Conservation (phyloP, 805 yeast species). For the Ogataea trehaloabstinens region DNA sequence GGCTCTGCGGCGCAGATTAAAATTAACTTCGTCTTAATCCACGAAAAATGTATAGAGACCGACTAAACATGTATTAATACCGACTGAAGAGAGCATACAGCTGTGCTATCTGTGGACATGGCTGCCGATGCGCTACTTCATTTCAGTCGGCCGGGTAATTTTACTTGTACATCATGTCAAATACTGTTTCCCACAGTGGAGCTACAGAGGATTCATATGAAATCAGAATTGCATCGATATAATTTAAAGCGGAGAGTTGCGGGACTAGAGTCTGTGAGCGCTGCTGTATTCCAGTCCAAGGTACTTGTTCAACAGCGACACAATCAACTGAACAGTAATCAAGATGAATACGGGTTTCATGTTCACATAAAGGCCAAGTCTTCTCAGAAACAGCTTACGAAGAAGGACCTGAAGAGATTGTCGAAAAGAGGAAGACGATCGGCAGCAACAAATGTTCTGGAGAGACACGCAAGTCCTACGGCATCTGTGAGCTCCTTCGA, state of each 20-base stretch:
- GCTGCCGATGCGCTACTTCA: slow-evolving; percentile 6
- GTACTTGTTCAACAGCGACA: slow-evolving; percentile 26
- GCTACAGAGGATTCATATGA: slow-evolving; percentile 90
- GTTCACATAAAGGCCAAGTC: slow-evolving; percentile 30
- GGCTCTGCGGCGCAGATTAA: slow-evolving; percentile 6
- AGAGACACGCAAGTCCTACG: slow-evolving; percentile 48
- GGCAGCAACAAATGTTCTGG: slow-evolving; percentile 5
- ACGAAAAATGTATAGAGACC: not conserved
- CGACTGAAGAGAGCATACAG: not conserved
- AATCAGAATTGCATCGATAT: slow-evolving; percentile 97
- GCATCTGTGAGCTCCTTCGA: slow-evolving; percentile 52
- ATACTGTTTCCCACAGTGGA: slow-evolving; percentile 78
- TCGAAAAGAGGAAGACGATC: slow-evolving; percentile 30
- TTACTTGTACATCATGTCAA: slow-evolving; percentile 87
- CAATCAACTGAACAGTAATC: slow-evolving; percentile 28
- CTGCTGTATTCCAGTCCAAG: slow-evolving; percentile 28
- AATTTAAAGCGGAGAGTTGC: slow-evolving; percentile 93
- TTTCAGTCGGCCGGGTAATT: slow-evolving; percentile 23
- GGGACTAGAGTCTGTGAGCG: slow-evolving; percentile 60
- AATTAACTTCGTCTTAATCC: not conserved
- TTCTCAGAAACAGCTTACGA: slow-evolving; percentile 36
- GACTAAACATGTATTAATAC: too few relatives aligned
- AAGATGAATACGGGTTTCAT: slow-evolving; percentile 56
- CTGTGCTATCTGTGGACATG: not conserved
- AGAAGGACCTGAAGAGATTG: slow-evolving; percentile 33